These are phyloP conservation scores for Pseudogymnoascus sp. DNA, from an alignment of 2,329 filamentous ascomycete species.

Conservation along the genomic window DNA sequence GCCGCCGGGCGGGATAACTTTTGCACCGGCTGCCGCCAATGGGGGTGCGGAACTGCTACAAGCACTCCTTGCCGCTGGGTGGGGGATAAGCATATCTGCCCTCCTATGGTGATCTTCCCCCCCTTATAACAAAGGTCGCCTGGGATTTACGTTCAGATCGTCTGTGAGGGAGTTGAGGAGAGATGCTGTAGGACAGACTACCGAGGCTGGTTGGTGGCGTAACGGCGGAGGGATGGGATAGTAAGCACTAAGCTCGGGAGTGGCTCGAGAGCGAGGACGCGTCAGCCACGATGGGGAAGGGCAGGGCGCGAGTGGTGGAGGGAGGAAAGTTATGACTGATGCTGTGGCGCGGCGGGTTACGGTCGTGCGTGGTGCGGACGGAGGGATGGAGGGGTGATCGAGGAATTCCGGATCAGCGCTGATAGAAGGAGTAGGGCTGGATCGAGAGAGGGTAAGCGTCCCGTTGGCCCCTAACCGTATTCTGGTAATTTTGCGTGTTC, in stretches of 20 bases:
- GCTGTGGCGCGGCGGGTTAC: not conserved
- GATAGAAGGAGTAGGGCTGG: not conserved
- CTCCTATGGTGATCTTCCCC: not conserved
- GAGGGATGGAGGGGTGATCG: not conserved
- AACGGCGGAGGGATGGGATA: not conserved
- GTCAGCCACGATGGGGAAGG: not conserved
- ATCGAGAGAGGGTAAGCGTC: not conserved
- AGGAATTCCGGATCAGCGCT: not conserved
- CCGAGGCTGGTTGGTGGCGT: not conserved
- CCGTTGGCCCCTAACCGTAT: not conserved
- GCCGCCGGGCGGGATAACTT: not conserved
- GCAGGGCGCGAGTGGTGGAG: not conserved
- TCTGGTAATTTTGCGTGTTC: not conserved
- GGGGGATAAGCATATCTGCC: conserved; percentile 3
- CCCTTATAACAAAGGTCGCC: not conserved
- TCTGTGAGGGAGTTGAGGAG: not conserved
- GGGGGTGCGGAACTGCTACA: not conserved
- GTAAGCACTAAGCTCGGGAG: not conserved
- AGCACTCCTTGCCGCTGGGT: not conserved
- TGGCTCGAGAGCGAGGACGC: not conserved
- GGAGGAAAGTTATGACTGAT: not conserved
- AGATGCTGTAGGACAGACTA: not conserved
- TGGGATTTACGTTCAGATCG: not conserved
- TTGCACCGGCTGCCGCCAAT: not conserved
- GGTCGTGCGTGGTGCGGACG: not conserved